Conservation (phyloP, 2,329 filamentous ascomycete species). For the Hypomyces perniciosus region DNA sequence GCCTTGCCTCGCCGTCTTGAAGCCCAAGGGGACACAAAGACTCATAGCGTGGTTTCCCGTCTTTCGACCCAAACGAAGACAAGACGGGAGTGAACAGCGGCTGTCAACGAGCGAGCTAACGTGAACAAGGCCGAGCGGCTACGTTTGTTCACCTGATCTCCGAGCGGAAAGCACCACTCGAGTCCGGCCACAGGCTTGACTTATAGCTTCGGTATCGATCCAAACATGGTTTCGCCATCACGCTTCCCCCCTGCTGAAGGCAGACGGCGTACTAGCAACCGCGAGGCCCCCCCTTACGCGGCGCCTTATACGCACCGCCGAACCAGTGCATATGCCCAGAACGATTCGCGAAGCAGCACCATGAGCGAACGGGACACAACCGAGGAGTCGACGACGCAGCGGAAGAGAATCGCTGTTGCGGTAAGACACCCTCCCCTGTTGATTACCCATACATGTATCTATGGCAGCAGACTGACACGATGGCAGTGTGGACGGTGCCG, state of each 20-base stretch:
- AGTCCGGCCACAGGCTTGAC: not conserved
- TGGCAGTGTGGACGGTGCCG: constrained; percentile 79
- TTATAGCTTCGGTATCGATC: not conserved
- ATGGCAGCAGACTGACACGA: not conserved
- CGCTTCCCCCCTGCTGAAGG: constrained; percentile 13
- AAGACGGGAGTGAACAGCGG: not conserved
- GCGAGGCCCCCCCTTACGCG: constrained; percentile 13
- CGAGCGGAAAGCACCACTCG: not conserved
- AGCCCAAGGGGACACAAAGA: constrained; percentile 11
- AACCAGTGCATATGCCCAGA: constrained; percentile 8
- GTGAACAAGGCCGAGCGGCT: not conserved
- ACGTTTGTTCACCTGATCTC: not conserved
- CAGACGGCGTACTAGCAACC: constrained; percentile 13
- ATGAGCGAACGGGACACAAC: constrained; percentile 14
- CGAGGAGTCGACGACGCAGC: constrained; percentile 38
- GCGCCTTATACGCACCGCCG: constrained; percentile 15
- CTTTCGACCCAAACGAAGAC: not conserved
- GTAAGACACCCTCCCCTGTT: constrained; percentile 33
- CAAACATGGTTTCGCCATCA: constrained; percentile 17
- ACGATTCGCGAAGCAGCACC: constrained; percentile 9
- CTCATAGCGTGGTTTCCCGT: constrained; percentile 8
- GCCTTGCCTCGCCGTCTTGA: constrained; percentile 1
- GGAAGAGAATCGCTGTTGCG: constrained; percentile 55
- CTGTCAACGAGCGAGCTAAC: not conserved
- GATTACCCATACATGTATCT: not conserved